Evolutionary conservation across 768 basidiomycete genomes (phyloP).

Genomic region (Steccherinum ochraceum): DNA sequence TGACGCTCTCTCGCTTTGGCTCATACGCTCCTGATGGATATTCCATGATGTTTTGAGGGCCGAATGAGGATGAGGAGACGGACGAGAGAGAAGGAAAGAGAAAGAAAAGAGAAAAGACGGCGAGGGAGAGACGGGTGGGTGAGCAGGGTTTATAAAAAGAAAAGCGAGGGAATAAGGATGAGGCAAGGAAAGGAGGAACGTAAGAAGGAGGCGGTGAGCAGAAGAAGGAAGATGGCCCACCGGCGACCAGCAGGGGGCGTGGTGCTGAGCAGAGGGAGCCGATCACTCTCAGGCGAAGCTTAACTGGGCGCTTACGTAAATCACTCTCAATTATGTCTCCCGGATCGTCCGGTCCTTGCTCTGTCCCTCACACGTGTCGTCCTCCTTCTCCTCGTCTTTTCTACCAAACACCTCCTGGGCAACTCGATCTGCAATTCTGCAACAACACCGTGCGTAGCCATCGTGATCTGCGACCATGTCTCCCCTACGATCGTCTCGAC

Average conservation of each 20-base stretch:
- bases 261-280: too few relatives aligned
- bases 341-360: too few relatives aligned
- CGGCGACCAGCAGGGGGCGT: neutral
- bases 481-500: too few relatives aligned
- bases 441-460: too few relatives aligned
- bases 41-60: neutral
- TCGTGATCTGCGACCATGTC: too few relatives aligned
- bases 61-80: neutral
- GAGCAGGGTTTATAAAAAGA: conserved; percentile 3
- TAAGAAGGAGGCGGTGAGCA: neutral
- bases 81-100: neutral
- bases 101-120: neutral
- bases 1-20: neutral
- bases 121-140: neutral
- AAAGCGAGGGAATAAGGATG: too few relatives aligned
- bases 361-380: neutral
- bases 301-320: neutral
- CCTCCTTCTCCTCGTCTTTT: too few relatives aligned
- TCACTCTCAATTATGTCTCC: too few relatives aligned
- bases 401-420: too few relatives aligned
- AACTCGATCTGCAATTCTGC: too few relatives aligned
- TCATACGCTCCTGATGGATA: neutral
- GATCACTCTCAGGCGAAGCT: neutral
- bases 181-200: neutral
- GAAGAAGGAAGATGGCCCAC: neutral